Evolutionary conservation across 163 green algal species (phyloP).

Genomic region (Chloromonas sp.): DNA sequence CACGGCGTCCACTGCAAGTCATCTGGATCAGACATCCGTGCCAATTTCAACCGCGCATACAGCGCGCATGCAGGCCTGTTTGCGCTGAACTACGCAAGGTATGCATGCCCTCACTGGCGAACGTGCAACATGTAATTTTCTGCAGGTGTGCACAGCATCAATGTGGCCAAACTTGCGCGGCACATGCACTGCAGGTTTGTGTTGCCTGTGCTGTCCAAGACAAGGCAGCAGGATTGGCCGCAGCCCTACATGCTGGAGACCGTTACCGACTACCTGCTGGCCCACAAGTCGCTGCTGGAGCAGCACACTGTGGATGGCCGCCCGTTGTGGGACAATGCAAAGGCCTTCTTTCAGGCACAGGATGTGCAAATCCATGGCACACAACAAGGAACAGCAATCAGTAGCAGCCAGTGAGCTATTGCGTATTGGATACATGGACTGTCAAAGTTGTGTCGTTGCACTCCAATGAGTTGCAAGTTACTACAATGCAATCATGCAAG

Average conservation of each 20-base stretch:
- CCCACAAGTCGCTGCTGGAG: constrained; percentile 2
- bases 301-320: constrained; percentile 3
- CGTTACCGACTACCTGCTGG: neutral
- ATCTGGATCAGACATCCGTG: constrained; percentile 1
- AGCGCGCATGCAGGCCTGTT: constrained; percentile 8
- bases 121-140: too few species aligned
- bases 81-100: constrained; percentile 4
- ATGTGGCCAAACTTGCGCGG: neutral
- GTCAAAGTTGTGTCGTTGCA: neutral
- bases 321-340: neutral
- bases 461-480: neutral
- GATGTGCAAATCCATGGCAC: neutral
- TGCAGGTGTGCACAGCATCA: too few species aligned
- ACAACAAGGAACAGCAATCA: neutral
- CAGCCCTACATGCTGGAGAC: constrained; percentile 8
- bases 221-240: constrained; percentile 8
- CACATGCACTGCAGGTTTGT: neutral
- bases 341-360: constrained; percentile 3
- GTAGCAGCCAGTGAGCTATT: too few species aligned
- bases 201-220: constrained; percentile 7
- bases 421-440: too few species aligned
- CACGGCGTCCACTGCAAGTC: constrained; percentile 5
- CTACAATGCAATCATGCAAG: neutral
- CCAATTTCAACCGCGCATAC: constrained; percentile 9
- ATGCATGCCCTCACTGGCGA: neutral